Evolutionary conservation across 331 rosid genomes (phyloP).

Genomic region (Pyracantha coccinea): DNA sequence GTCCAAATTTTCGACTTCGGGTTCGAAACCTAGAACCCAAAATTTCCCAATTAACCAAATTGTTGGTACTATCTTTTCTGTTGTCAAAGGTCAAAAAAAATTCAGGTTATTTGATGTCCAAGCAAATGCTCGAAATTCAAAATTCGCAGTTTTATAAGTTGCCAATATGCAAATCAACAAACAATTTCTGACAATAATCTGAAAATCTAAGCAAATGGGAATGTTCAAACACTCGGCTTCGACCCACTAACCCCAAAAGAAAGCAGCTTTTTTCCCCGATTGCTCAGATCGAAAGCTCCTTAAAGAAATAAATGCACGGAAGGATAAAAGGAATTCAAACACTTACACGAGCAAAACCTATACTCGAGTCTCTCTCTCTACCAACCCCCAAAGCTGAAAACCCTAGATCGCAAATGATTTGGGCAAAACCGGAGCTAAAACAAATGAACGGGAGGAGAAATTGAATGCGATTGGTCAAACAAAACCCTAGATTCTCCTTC

Average conservation of each 20-base stretch:
- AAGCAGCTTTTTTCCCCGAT: neutral
- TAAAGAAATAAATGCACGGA: neutral
- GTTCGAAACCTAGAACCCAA: slow-evolving; percentile 17
- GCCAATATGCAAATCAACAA: neutral
- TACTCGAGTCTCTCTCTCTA: slow-evolving; percentile 8
- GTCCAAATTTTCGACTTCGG: neutral
- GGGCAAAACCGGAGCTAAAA: slow-evolving; percentile 18
- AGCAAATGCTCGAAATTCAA: neutral
- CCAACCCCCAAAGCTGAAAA: slow-evolving; percentile 36
- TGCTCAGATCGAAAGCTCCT: slow-evolving; percentile 15
- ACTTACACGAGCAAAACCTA: slow-evolving; percentile 15
- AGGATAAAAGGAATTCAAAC: slow-evolving; percentile 4
- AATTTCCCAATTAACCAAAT: slow-evolving; percentile 23
- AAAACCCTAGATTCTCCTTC: slow-evolving; percentile 34
- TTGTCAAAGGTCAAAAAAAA: neutral
- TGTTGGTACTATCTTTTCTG: neutral
- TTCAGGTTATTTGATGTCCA: neutral
- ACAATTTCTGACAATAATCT: neutral
- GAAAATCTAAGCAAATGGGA: slow-evolving; percentile 7
- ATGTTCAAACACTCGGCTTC: slow-evolving; percentile 6
- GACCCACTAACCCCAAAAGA: slow-evolving; percentile 7
- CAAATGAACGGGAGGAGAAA: slow-evolving; percentile 9
- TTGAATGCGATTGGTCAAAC: slow-evolving; percentile 12
- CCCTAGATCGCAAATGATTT: slow-evolving; percentile 47
- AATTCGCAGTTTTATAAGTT: neutral